Percentiles rank a stretch among this genome's conserved stretches.
These are phyloP conservation scores for Alternaria burnsii DNA, from an alignment of 2,329 filamentous ascomycete genomes.

Conservation along the genomic window DNA sequence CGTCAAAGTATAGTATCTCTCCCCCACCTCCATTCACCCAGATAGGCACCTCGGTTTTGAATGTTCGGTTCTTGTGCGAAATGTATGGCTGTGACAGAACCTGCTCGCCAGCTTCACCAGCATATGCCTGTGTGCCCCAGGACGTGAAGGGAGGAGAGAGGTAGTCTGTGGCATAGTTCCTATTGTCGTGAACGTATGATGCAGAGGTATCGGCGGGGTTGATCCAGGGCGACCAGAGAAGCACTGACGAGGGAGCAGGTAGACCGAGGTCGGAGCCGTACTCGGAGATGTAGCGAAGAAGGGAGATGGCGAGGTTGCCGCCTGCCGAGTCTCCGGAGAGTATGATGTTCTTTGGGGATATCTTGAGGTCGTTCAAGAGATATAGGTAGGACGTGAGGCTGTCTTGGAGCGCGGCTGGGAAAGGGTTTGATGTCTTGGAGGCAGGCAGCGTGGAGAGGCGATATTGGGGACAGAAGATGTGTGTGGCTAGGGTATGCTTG, in stretches of 20 bases:
- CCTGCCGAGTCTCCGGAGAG: slow-evolving; percentile 62
- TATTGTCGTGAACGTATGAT: slow-evolving; percentile 39
- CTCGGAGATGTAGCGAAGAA: slow-evolving; percentile 59
- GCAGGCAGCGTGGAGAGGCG: slow-evolving; percentile 55
- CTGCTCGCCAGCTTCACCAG: slow-evolving; percentile 23
- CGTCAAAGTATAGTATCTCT: slow-evolving; percentile 56
- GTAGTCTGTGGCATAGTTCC: slow-evolving; percentile 54
- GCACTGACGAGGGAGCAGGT: slow-evolving; percentile 48
- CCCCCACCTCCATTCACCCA: slow-evolving; percentile 53
- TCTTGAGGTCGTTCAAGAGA: slow-evolving; percentile 52
- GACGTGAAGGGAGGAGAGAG: slow-evolving; percentile 48
- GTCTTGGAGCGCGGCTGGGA: slow-evolving; percentile 63
- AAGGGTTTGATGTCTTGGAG: slow-evolving; percentile 50
- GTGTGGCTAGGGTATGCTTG: slow-evolving; percentile 48
- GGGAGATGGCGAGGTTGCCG: slow-evolving; percentile 55
- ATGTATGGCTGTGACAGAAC: slow-evolving; percentile 49
- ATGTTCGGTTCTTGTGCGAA: slow-evolving; percentile 49
- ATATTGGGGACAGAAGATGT: slow-evolving; percentile 59
- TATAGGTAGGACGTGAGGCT: slow-evolving; percentile 58
- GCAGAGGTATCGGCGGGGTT: slow-evolving; percentile 43
- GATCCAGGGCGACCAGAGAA: slow-evolving; percentile 57
- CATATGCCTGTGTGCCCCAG: slow-evolving; percentile 56
- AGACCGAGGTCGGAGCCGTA: slow-evolving; percentile 48
- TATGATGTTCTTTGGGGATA: slow-evolving; percentile 54
- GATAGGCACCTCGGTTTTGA: slow-evolving; percentile 51